phyloP scores from a whole-genome alignment of 108 stramenopile species.

The Parmales sp. region DNA sequence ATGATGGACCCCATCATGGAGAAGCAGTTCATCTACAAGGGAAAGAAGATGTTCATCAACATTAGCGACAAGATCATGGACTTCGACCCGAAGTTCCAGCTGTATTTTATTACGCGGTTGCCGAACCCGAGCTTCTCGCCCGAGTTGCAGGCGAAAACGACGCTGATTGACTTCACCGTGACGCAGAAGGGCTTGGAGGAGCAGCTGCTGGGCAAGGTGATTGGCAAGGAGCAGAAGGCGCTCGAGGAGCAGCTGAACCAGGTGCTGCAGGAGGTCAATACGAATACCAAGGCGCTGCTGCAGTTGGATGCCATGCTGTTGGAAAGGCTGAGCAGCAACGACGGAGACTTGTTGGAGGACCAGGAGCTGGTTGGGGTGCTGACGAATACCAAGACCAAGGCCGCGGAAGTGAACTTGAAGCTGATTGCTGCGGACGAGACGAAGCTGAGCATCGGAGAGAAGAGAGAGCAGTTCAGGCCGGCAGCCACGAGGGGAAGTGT shows the following conservation, averaged over 20 bases:
- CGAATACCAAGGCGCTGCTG: conserved; percentile 74
- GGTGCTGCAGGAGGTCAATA: conserved; percentile 79
- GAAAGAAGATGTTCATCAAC: conserved; percentile 58
- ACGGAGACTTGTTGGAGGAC: conserved; percentile 75
- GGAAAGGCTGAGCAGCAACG: conserved; percentile 70
- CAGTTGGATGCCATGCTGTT: conserved; percentile 67
- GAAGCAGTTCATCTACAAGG: conserved; percentile 68
- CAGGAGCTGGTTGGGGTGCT: conserved; percentile 79
- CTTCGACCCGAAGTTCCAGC: conserved; percentile 64
- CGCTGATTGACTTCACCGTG: conserved; percentile 82
- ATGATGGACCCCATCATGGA: conserved; percentile 86
- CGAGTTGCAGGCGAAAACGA: conserved; percentile 86
- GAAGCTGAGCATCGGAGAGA: conserved; percentile 68
- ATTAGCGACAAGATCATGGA: conserved; percentile 83
- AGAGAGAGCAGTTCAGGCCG: conserved; percentile 81
- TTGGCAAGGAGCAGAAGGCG: conserved; percentile 80
- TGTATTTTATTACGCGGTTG: conserved; percentile 78
- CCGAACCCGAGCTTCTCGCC: conserved; percentile 83
- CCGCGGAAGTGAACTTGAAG: conserved; percentile 76
- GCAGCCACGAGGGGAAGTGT: conserved; percentile 78
- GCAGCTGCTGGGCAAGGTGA: conserved; percentile 80
- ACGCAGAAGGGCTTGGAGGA: conserved; percentile 84
- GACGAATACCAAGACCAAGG: conserved; percentile 80
- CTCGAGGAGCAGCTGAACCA: conserved; percentile 81
- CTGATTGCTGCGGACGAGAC: conserved; percentile 76